Base-by-base conservation (phyloP, 2,329 filamentous ascomycete genomes). In the Claviceps digitariae region DNA sequence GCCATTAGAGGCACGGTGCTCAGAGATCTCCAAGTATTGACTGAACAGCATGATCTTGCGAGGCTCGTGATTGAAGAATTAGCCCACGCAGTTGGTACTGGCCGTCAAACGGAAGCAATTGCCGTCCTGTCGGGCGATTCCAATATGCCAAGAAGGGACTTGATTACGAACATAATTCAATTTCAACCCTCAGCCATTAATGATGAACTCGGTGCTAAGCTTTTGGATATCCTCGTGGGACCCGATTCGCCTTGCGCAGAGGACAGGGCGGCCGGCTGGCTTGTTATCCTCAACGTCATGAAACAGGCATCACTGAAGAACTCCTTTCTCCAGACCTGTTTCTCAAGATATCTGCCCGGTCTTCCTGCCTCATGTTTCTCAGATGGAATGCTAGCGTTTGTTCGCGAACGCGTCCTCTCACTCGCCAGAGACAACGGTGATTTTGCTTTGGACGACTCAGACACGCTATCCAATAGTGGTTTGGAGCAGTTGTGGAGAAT, bases 401-500 rank as follows among this genome's bases (percentile, higher is more conserved):
- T 87, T 21, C 72, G 76, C 43, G 73, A 74, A 38, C 70, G 71
- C 12, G 66, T 82, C 15, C 55, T 75, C 31, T 70, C 71, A 5
- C 69, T 75, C 41, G 67, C 80, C 5, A 72, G 73, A 36, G 70
- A 74, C 36, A 59, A 62, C 6, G 62, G 64, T 25, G 71, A 71
- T 23, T 71, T 76, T 49, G 62, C 74, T 21, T 67, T 81, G 23
- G 74, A 79, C 53, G 75, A 79, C 47, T 70, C 74, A 8, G 69
- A 73, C n/a, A 68, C 73, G 12, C 63, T 79, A 29, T 71, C 76
- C 58, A 76, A 72, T 56, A 77, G 67, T 58, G 79, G 70, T 27
- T 73, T 78, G 45, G 86, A 93, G 59, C 78, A 90, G 54, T 72
- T 95, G n/a, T 95, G 90, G 90, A 80, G 82, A 25, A 80, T 95